A percentile compares a stretch with the other conserved stretches of the same genome.
Conservation (phyloP, 805 yeast genomes). For the Yamadazyma tumulicola region DNA sequence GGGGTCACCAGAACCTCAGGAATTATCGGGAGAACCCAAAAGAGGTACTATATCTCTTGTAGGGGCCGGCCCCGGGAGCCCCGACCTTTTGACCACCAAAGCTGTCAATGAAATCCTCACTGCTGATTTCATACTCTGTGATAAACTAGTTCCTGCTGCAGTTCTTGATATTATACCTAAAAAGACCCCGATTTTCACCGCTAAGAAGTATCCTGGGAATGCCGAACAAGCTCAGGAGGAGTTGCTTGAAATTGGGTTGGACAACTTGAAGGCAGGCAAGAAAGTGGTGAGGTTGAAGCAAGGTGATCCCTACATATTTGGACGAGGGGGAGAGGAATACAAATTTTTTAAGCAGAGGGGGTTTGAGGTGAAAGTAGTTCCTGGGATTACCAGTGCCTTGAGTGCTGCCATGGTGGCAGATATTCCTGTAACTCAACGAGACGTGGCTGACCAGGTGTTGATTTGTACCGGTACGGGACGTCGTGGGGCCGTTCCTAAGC, state of each 20-base stretch:
- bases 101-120: constrained; percentile 76
- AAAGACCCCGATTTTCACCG: constrained; percentile 72
- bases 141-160: constrained; percentile 86
- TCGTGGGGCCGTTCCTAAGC: constrained; percentile 71
- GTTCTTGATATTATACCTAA: constrained; percentile 81
- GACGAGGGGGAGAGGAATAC: constrained; percentile 94
- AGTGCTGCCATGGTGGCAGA: constrained; percentile 80
- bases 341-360: constrained; percentile 67
- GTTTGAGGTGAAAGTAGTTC: constrained; percentile 66
- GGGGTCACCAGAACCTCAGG: background rate
- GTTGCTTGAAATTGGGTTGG: constrained; percentile 67
- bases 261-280: constrained; percentile 59
- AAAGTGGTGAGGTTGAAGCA: constrained; percentile 88
- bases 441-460: constrained; percentile 86
- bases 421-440: constrained; percentile 90
- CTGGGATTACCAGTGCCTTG: constrained; percentile 87
- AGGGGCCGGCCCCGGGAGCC: constrained; percentile 93
- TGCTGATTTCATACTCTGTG: constrained; percentile 86
- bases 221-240: constrained; percentile 93
- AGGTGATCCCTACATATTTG: constrained; percentile 96
- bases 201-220: constrained; percentile 93
- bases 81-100: constrained; percentile 76
- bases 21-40: background rate
- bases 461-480: constrained; percentile 95
- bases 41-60: constrained; percentile 72